Conservation (phyloP, 169 alveolate genomes). For the Theileria orientalis region DNA sequence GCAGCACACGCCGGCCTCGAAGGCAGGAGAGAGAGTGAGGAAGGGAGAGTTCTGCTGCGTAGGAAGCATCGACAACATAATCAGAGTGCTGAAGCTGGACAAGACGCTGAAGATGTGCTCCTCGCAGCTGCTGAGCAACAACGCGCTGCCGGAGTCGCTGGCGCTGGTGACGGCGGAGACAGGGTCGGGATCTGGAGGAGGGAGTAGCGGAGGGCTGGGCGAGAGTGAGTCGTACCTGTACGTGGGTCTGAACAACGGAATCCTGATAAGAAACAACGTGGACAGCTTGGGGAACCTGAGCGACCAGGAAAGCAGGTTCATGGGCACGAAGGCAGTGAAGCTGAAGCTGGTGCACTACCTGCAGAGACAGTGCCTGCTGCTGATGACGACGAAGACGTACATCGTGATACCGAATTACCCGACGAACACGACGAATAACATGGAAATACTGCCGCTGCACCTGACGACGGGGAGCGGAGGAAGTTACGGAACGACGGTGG, state of each 20-base stretch:
- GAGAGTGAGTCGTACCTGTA: slow-evolving; percentile 67
- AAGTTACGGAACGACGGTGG: slow-evolving; percentile 71
- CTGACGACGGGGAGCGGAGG: neutral
- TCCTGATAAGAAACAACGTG: slow-evolving; percentile 89
- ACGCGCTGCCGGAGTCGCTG: slow-evolving; percentile 82
- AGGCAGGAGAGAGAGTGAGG: too few relatives aligned
- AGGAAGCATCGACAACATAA: slow-evolving; percentile 92
- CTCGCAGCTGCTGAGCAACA: slow-evolving; percentile 89
- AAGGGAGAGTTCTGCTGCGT: slow-evolving; percentile 91
- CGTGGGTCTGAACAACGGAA: slow-evolving; percentile 97
- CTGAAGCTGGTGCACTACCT: slow-evolving; percentile 67
- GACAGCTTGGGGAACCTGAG: slow-evolving; percentile 95
- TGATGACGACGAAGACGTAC: slow-evolving; percentile 10
- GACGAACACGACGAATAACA: neutral
- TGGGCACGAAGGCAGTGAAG: slow-evolving; percentile 93
- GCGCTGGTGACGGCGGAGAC: neutral
- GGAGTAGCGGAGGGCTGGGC: slow-evolving; percentile 13
- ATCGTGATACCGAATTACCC: neutral
- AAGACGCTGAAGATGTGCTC: slow-evolving; percentile 84
- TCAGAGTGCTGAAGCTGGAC: slow-evolving; percentile 91
- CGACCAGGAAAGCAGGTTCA: slow-evolving; percentile 90
- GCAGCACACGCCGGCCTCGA: slow-evolving; percentile 88
- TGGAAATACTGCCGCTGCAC: neutral
- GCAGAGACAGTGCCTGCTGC: slow-evolving; percentile 5
- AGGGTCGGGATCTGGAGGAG: neutral